Evolutionary conservation across 2,329 filamentous ascomycete genomes (phyloP).

Genomic region (Verticillium nubilum): DNA sequence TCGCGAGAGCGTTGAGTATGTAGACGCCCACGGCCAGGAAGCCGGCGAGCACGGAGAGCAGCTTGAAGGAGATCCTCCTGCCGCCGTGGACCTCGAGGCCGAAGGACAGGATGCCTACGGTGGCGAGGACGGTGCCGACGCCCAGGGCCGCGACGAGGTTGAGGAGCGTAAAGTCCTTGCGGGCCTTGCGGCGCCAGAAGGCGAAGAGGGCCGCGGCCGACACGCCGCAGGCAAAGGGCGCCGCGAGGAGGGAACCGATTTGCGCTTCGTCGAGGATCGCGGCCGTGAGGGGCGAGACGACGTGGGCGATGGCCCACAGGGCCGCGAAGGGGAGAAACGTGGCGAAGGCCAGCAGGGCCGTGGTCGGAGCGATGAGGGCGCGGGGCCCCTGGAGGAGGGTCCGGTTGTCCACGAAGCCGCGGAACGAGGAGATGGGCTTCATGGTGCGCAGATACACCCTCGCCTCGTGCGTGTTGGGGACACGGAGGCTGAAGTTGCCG

Average conservation of each 20-base stretch:
- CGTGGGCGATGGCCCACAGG: slow-evolving; percentile 41
- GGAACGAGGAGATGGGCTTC: slow-evolving; percentile 29
- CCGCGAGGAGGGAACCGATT: slow-evolving; percentile 39
- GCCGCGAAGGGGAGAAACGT: slow-evolving; percentile 38
- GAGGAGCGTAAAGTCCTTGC: slow-evolving; percentile 18
- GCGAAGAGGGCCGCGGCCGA: slow-evolving; percentile 24
- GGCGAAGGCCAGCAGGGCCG: slow-evolving; percentile 36
- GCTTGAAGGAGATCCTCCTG: slow-evolving; percentile 28
- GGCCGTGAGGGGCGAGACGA: slow-evolving; percentile 39
- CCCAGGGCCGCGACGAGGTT: slow-evolving; percentile 27
- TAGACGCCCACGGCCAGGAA: slow-evolving; percentile 38
- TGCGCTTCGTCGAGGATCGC: slow-evolving; percentile 30
- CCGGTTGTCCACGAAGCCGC: slow-evolving; percentile 18
- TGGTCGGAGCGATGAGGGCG: slow-evolving; percentile 44
- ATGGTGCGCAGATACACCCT: slow-evolving; percentile 33
- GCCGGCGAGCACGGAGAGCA: slow-evolving; percentile 39
- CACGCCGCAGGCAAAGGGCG: slow-evolving; percentile 36
- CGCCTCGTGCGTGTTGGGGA: slow-evolving; percentile 24
- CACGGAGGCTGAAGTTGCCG: slow-evolving; percentile 6
- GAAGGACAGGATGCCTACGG: slow-evolving; percentile 37
- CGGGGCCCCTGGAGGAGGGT: slow-evolving; percentile 39
- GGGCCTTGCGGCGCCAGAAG: slow-evolving; percentile 21
- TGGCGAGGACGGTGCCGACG: slow-evolving; percentile 30
- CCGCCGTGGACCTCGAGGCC: slow-evolving; percentile 36
- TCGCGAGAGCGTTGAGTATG: slow-evolving; percentile 32